Evolutionary conservation across 176 grass and related monocot species (phyloP).

Genomic region (Microstegium vimineum): DNA sequence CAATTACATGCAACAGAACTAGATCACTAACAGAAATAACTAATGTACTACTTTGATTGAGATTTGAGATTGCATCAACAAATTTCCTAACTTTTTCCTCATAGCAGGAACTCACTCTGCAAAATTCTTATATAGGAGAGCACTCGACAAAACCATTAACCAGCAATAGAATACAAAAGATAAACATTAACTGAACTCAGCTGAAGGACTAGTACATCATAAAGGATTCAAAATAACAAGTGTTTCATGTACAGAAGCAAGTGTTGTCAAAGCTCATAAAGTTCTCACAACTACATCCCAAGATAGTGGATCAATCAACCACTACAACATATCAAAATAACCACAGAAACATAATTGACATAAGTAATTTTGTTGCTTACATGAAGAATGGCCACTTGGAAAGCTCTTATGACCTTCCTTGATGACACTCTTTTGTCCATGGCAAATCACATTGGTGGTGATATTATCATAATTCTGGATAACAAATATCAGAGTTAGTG

Average conservation of each 20-base stretch:
- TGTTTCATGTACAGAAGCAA: not conserved
- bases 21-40: too few species aligned
- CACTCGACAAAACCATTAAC: not conserved
- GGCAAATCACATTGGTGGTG: conserved; percentile 53
- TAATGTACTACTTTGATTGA: not conserved
- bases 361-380: conserved; percentile 26
- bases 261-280: not conserved
- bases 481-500: not conserved
- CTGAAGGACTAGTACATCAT: not conserved
- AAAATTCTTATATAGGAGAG: not conserved
- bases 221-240: conserved; percentile 2
- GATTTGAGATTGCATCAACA: not conserved
- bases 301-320: not conserved
- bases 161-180: not conserved
- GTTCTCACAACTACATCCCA: not conserved
- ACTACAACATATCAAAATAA: not conserved
- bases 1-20: too few species aligned
- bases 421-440: conserved; percentile 52
- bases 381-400: conserved; percentile 64
- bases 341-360: not conserved
- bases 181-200: not conserved
- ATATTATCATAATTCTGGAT: conserved; percentile 49
- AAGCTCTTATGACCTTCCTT: conserved; percentile 76
- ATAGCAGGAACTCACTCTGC: not conserved
- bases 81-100: not conserved